Evolutionary conservation across 163 green algal genomes (phyloP).

Genomic region (Chloromonas sp.): DNA sequence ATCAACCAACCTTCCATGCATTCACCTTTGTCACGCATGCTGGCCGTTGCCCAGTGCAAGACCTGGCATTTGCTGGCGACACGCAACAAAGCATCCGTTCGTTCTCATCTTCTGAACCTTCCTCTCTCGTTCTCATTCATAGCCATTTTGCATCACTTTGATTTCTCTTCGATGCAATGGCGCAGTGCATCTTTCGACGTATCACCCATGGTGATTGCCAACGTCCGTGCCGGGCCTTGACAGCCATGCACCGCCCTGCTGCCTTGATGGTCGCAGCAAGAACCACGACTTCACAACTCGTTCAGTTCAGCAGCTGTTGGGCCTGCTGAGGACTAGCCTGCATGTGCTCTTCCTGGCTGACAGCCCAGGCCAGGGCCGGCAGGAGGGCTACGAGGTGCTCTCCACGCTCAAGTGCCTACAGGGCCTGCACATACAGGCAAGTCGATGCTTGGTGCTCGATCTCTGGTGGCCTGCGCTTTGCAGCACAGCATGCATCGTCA

Average conservation of each 20-base stretch:
- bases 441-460: neutral
- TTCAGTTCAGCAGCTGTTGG: neutral
- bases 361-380: neutral
- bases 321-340: neutral
- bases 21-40: neutral
- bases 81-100: neutral
- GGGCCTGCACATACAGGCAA: neutral
- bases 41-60: neutral
- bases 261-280: neutral
- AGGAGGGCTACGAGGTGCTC: neutral
- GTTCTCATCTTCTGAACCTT: too few species aligned
- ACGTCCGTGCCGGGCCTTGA: neutral
- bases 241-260: neutral
- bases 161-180: neutral
- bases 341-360: neutral
- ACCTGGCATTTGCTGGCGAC: neutral
- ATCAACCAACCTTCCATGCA: too few species aligned
- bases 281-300: neutral
- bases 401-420: neutral
- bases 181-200: neutral
- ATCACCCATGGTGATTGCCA: neutral
- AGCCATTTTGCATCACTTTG: too few species aligned
- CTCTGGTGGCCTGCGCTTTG: too few species aligned
- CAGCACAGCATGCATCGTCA: too few species aligned
- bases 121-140: too few species aligned